Conservation (phyloP, 2,329 filamentous ascomycete species). For the Emergomyces africanus region DNA sequence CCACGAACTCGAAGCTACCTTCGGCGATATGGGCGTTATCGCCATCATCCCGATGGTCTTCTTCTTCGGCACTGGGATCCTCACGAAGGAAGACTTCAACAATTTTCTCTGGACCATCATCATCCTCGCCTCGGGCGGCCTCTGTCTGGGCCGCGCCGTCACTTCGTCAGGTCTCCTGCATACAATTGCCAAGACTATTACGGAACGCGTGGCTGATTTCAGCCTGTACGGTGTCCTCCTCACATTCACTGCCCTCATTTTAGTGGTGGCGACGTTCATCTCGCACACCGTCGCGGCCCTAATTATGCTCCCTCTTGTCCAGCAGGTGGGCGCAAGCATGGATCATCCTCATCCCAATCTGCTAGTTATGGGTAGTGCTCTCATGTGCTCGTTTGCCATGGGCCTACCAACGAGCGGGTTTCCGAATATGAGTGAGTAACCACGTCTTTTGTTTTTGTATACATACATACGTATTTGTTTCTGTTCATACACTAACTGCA, state of each 20-base stretch:
- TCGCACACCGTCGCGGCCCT: constrained; percentile 92
- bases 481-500: constrained; percentile 3
- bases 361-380: constrained; percentile 82
- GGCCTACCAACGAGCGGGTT: constrained; percentile 90
- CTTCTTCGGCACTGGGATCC: constrained; percentile 91
- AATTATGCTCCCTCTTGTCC: constrained; percentile 84
- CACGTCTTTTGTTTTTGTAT: constrained; percentile 2
- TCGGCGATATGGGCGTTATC: constrained; percentile 97
- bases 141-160: constrained; percentile 87
- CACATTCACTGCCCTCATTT: constrained; percentile 70
- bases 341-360: constrained; percentile 83
- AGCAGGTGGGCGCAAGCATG: constrained; percentile 75
- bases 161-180: constrained; percentile 85
- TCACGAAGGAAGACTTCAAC: constrained; percentile 99
- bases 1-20: constrained; percentile 73
- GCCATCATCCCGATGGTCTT: constrained; percentile 91
- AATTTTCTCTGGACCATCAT: constrained; percentile 99
- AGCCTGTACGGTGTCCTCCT: constrained; percentile 76
- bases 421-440: constrained; percentile 92
- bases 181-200: constrained; percentile 71
- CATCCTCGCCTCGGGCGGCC: constrained; percentile 85
- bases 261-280: constrained; percentile 95
- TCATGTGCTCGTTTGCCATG: constrained; percentile 99
- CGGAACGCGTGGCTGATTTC: constrained; percentile 58
- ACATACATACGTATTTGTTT: not conserved